Conservation (phyloP, 352 stramenopile species). For the Phytophthora podocarpi region DNA sequence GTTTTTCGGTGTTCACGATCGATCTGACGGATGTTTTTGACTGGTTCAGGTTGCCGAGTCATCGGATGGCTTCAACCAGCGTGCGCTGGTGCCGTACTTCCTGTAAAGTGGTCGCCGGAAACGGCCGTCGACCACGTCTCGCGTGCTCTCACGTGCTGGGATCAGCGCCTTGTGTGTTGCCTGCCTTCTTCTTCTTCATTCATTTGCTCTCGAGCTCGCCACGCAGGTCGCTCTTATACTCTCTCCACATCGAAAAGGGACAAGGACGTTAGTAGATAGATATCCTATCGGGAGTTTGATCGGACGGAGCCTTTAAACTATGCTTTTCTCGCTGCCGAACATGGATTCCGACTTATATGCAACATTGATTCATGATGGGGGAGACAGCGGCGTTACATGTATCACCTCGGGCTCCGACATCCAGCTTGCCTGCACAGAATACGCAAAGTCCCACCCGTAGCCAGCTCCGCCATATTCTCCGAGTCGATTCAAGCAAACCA, state of each 20-base stretch:
- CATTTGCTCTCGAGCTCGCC: constrained; percentile 28
- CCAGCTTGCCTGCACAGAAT: constrained; percentile 60
- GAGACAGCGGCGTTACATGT: constrained; percentile 47
- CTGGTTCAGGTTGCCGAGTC: constrained; percentile 76
- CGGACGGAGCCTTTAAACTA: constrained; percentile 40
- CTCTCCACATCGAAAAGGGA: constrained; percentile 49
- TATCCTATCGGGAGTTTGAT: constrained; percentile 43
- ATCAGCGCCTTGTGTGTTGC: constrained; percentile 20
- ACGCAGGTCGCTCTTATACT: constrained; percentile 33
- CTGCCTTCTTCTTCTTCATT: constrained; percentile 30
- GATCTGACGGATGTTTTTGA: constrained; percentile 9
- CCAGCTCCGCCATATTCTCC: constrained; percentile 78
- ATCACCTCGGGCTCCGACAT: constrained; percentile 63
- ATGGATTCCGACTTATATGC: constrained; percentile 4
- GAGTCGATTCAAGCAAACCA: constrained; percentile 78
- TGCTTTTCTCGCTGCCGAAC: constrained; percentile 17
- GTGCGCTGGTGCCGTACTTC: constrained; percentile 86
- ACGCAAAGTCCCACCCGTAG: constrained; percentile 80
- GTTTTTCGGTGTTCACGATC: constrained; percentile 20
- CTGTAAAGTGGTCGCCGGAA: constrained; percentile 57
- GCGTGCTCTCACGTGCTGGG: constrained; percentile 2
- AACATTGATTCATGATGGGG: constrained; percentile 21
- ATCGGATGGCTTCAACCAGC: constrained; percentile 77
- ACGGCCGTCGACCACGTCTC: constrained; percentile 17
- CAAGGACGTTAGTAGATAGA: constrained; percentile 47